Evolutionary conservation across 1,284 basidiomycete genomes (phyloP), one percentile per base, ranked within the genome.

Genomic region (Rhodotorula mucilaginosa): DNA sequence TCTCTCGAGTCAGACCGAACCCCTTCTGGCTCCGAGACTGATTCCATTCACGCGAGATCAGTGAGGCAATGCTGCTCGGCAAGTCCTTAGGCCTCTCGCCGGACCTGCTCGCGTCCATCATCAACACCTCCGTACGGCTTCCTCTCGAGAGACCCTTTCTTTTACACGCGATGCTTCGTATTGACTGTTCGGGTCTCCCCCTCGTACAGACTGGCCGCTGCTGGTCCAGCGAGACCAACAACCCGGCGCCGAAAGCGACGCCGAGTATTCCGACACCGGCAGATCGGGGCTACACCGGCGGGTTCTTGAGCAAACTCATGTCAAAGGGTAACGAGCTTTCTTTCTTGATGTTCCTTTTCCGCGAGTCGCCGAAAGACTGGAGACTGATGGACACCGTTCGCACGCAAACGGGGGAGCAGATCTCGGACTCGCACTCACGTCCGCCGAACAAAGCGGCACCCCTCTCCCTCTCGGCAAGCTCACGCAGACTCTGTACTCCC

Each of bases 211-310:
- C 78, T 60, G 83, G 83, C 19, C 77, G 79, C 57, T 93, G 91
- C 80, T 95, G 92, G 92, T 84, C 91, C 13, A 88, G 87, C 59
- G 88, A 89, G 26, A 87, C 90, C 64, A 96, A 96, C 83, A 95
- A 95, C 78, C 93, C 93, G 5, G 91, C 92, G 47, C 90, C 89
- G 15, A 85, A 84, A 21, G 88, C 92, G 18, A 81, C 93, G 63
- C 85, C 86, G 26, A 39, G 62, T 26, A 56, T 67, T 1, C 68
- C 70, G 29, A 58, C 75, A 62, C 93, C 93, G 0, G 92, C 91
- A 76, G 90, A 92, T 80, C 84, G 89, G 31, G 87, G 88, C 62
- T 96, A 90, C 75, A 88, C 92, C 73, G 92, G 81, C 44, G 82
- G 82, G 31, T 93, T 93, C 81, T 88, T 90, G 23, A 90, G 89